A percentile compares a stretch with the other conserved stretches of the same genome.
These are phyloP conservation scores for Ramalina peruviana DNA, from an alignment of 495 filamentous ascomycete genomes.

Conservation along the genomic window DNA sequence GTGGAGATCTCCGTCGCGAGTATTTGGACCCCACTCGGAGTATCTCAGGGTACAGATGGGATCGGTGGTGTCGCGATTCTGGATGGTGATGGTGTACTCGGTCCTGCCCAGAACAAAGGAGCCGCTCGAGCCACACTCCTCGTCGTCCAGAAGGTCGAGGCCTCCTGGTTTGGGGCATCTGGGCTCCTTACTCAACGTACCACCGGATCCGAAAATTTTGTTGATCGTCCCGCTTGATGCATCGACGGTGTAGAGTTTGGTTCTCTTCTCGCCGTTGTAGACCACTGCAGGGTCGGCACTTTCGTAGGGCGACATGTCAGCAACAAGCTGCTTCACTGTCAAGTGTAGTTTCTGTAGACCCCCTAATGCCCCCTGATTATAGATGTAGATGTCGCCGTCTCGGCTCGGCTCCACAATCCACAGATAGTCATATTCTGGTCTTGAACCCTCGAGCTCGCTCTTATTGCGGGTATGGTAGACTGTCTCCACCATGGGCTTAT, in stretches of 20 bases:
- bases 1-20: slow-evolving; percentile 73
- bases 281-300: slow-evolving; percentile 55
- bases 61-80: slow-evolving; percentile 58
- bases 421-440: slow-evolving; percentile 66
- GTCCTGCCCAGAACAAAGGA: slow-evolving; percentile 69
- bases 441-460: slow-evolving; percentile 37
- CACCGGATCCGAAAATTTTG: slow-evolving; percentile 48
- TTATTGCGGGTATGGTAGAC: slow-evolving; percentile 64
- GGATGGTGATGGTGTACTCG: slow-evolving; percentile 78
- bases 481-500: slow-evolving; percentile 80
- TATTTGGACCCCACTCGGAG: slow-evolving; percentile 91
- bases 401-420: slow-evolving; percentile 93
- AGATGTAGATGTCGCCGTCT: slow-evolving; percentile 81
- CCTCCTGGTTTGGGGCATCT: slow-evolving; percentile 43
- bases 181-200: slow-evolving; percentile 33
- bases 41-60: slow-evolving; percentile 83
- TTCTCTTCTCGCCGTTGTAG: slow-evolving; percentile 73
- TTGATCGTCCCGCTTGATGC: slow-evolving; percentile 65
- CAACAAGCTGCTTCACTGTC: slow-evolving; percentile 69
- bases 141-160: slow-evolving; percentile 42
- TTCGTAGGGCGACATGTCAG: slow-evolving; percentile 49
- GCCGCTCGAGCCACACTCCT: slow-evolving; percentile 58
- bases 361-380: slow-evolving; percentile 48
- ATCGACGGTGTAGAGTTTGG: slow-evolving; percentile 67
- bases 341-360: slow-evolving; percentile 49